Conservation (phyloP, 73 alveolate genomes). For the Breviolum minutum region DNA sequence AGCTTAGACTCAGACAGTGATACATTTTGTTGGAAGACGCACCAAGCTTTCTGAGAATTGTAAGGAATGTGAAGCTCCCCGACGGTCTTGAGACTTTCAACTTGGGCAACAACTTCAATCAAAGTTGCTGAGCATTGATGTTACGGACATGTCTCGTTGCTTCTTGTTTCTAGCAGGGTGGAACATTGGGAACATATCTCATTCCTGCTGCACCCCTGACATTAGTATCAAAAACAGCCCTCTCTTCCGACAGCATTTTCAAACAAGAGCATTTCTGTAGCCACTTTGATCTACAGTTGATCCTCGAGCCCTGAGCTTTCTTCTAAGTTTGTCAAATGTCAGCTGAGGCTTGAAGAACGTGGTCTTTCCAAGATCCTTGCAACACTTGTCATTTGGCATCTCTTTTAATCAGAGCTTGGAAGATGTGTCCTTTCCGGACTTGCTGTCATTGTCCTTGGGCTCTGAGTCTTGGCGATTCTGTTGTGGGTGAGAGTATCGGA, state of each 20-base stretch:
- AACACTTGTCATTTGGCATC: background rate
- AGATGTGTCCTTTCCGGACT: background rate
- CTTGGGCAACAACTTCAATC: conserved; percentile 20
- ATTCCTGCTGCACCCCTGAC: no score
- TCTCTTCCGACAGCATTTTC: no score
- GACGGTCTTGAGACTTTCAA: background rate
- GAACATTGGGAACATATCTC: no score
- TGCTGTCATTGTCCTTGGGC: background rate
- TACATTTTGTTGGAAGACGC: background rate
- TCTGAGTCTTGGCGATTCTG: no score
- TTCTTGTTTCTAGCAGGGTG: no score
- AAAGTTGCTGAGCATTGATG: background rate
- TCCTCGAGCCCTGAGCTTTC: no score
- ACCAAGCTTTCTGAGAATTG: background rate
- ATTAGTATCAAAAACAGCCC: no score
- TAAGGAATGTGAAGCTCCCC: background rate
- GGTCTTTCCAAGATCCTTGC: background rate
- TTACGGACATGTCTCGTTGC: no score
- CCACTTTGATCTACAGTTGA: no score
- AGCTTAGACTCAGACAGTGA: background rate
- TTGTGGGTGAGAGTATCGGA: no score
- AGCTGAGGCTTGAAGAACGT: background rate
- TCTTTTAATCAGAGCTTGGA: conserved; percentile 9
- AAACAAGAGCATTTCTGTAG: no score
- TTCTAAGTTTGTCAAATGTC: no score